Base-by-base conservation (phyloP, 2,329 filamentous ascomycete genomes). In the Penicillium brasilianum region DNA sequence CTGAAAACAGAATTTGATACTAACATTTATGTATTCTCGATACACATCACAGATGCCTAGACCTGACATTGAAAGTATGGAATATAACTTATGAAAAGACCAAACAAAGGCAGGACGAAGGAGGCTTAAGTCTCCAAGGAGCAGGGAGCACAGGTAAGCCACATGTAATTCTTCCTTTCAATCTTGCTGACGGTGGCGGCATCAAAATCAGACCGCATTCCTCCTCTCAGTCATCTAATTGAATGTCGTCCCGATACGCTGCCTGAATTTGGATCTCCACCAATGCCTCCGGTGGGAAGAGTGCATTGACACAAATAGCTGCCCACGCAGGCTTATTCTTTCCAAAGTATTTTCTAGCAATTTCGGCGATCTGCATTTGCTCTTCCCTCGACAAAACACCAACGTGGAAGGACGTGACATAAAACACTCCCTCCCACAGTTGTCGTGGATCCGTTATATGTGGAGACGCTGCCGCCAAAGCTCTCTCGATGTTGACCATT, bases 321-420 rank as follows among this genome's bases (percentile, higher is more conserved):
- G 57, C 57, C 57, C 57, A 59, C 14, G 50, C 57, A 50, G 57
- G 57, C 51, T 59, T 59, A 28, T 59, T 59, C 1, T 49, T 55
- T 34, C 57, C 57, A 34, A 59, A 59, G 18, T 59, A 59, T 50
- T 55, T 55, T n/a, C 57, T 41, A 22, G 57, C 57, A 59, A 59
- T 59, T 43, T 59, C 51, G 18, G 57, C 57, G 20, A 59, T 55
- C 39, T 59, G 57, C 32, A 59, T n/a, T 59, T 59, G 57, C n/a
- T 59, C 57, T 20, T 50, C 57, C 22, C 57, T 28, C 4, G 57
- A 20, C 43, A 59, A 28, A 50, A 43, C 32, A 7, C 57, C 57
- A 41, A 41, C 39, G 20, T 41, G 39, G 39, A 41, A 41, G 7
- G 39, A 41, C 18, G 39, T 41, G 39, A 41, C 39, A 20, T 41